Evolutionary conservation across 1,284 basidiomycete species (phyloP).

Genomic region (Ganoderma lucidum): DNA sequence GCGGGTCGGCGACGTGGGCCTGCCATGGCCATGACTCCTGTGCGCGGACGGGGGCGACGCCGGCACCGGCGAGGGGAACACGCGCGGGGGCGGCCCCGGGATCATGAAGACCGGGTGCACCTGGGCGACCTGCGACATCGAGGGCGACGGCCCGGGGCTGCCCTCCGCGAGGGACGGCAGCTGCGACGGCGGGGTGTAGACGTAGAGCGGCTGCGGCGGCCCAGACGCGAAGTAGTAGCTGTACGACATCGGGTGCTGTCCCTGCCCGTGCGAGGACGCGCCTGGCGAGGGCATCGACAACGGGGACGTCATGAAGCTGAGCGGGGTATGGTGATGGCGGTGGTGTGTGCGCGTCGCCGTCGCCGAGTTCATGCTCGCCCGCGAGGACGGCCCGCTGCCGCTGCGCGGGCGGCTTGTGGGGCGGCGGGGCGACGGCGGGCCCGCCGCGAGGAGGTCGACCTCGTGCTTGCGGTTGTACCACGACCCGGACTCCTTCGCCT

Average conservation of each 20-base stretch:
- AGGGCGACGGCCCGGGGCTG: constrained; percentile 17
- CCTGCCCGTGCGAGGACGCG: constrained; percentile 34
- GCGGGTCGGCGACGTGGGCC: not conserved
- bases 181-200: constrained; percentile 19
- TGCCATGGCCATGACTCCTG: constrained; percentile 2
- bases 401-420: constrained; percentile 24
- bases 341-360: not conserved
- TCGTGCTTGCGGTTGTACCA: constrained; percentile 43
- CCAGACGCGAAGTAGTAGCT: constrained; percentile 31
- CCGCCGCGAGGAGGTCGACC: constrained; percentile 42
- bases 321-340: constrained; percentile 22
- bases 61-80: constrained; percentile 29
- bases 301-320: constrained; percentile 33
- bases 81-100: constrained; percentile 34
- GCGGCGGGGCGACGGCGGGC: constrained; percentile 23
- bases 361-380: constrained; percentile 14
- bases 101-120: constrained; percentile 40
- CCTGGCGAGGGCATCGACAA: constrained; percentile 33
- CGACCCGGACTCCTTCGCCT: constrained; percentile 35
- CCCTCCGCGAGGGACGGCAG: not conserved
- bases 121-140: constrained; percentile 27
- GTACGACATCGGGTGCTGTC: constrained; percentile 34
- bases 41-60: not conserved
- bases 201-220: constrained; percentile 38
- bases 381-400: constrained; percentile 15